Evolutionary conservation across 495 filamentous ascomycete species (phyloP), one percentile per base, ranked within the genome.

Genomic region (Lepidopterella palustris): DNA sequence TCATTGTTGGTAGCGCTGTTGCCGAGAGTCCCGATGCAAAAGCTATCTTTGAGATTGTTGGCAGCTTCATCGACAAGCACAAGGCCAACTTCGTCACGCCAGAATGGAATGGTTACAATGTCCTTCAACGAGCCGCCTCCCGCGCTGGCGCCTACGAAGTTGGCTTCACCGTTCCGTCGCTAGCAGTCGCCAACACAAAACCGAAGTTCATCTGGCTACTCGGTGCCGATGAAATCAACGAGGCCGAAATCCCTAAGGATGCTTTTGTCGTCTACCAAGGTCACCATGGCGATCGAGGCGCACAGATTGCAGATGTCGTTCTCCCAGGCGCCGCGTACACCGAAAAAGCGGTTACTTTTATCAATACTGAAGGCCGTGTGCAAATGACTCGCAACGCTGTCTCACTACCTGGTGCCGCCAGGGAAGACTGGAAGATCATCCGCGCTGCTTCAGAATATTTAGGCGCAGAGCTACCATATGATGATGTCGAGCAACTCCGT

Each of bases 341-440:
- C 11, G 93, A 98, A 78, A 98, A 98, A 77, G 81, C 85, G n/a
- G 93, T 84, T 27, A 98, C 93, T 13, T 97, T 92, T 61, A 81
- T 98, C 75, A 98, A 97, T 80, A 97, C 93, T 9, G 93, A 98
- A 73, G 93, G 93, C 42, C 87, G 93, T 60, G 88, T 90, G 13
- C 93, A 98, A 76, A 85, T 97, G 74, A 91, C 88, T 47, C 85
- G 93, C 61, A 86, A 87, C 20, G 93, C 93, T 2, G 92, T 89
- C 24, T 85, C 84, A 39, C 76, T 93, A 55, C 87, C 89, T 48
- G 93, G 93, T 57, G 93, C 90, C 56, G 83, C 92, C 52, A 82
- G 93, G 64, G 92, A 95, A 62, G 93, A 98, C 73, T 98, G 93
- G 93, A 97, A 97, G 80, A 97, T 98, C 65, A 83, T 98, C 64